Conservation (phyloP, 225 moss, liverwort and hornwort species). For the Straminergon stramineum region DNA sequence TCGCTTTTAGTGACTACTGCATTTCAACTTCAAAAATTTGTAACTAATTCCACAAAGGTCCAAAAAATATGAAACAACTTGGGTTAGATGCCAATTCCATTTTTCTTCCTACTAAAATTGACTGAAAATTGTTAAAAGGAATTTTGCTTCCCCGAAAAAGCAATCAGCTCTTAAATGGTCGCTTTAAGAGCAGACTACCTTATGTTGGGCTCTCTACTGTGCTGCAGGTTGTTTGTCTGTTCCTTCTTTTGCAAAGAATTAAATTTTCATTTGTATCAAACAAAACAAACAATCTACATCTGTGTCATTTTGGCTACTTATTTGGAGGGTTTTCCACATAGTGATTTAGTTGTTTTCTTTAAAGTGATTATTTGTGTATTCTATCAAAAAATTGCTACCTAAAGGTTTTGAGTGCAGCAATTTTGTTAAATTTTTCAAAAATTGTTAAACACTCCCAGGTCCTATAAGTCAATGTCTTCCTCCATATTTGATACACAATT, state of each 20-base stretch:
- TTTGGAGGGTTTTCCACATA: not conserved
- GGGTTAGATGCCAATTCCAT: too few relatives aligned
- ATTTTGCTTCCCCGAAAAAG: too few relatives aligned
- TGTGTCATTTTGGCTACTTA: not conserved
- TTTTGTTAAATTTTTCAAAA: not conserved
- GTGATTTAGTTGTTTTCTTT: not conserved
- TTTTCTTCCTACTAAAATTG: too few relatives aligned
- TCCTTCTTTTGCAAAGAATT: not conserved
- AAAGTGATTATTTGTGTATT: not conserved
- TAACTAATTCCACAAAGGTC: too few relatives aligned
- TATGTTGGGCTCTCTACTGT: not conserved
- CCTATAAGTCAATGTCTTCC: not conserved
- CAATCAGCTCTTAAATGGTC: too few relatives aligned
- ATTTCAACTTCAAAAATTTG: too few relatives aligned
- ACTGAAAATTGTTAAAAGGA: too few relatives aligned
- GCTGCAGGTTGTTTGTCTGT: rapidly evolving
- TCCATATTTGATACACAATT: not conserved
- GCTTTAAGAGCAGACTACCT: too few relatives aligned
- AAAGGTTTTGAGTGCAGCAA: not conserved
- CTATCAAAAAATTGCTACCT: not conserved
- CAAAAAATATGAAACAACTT: too few relatives aligned
- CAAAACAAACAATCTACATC: not conserved
- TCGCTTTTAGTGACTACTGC: too few relatives aligned
- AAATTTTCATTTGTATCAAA: not conserved
- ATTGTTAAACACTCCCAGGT: not conserved